Conservation (phyloP, 2,329 filamentous ascomycete genomes). For the Fusarium sp. region DNA sequence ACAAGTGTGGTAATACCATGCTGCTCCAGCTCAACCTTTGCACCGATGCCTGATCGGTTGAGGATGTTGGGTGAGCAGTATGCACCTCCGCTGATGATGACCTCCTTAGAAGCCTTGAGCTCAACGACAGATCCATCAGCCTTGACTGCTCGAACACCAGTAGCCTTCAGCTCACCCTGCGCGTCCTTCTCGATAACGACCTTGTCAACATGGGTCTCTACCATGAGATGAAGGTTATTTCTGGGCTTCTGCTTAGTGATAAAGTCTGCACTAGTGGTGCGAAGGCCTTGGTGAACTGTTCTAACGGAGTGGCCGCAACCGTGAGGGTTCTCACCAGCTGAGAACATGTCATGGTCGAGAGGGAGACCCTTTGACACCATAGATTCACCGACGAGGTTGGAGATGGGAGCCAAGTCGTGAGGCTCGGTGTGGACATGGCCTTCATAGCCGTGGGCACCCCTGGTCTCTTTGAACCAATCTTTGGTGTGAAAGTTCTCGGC, state of each 20-base stretch:
- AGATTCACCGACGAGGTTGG: conserved; percentile 64
- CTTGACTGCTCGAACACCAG: conserved; percentile 55
- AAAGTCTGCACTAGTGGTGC: conserved; percentile 66
- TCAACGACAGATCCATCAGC: conserved; percentile 55
- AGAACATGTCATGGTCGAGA: conserved; percentile 70
- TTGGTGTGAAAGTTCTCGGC: conserved; percentile 69
- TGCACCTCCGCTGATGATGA: conserved; percentile 58
- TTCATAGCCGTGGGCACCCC: conserved; percentile 59
- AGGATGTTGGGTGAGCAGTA: conserved; percentile 65
- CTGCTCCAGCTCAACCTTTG: conserved; percentile 54
- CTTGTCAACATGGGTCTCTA: conserved; percentile 62
- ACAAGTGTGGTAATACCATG: conserved; percentile 55
- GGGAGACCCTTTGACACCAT: conserved; percentile 65
- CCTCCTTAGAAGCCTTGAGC: conserved; percentile 52
- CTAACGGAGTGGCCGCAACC: conserved; percentile 66
- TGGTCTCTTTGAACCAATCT: conserved; percentile 64
- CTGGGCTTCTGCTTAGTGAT: conserved; percentile 52
- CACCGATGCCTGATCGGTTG: conserved; percentile 64
- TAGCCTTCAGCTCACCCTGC: conserved; percentile 54
- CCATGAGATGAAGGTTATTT: conserved; percentile 60
- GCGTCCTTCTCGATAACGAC: conserved; percentile 56
- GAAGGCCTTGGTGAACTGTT: conserved; percentile 62
- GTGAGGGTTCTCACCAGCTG: conserved; percentile 59
- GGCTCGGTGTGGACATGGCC: conserved; percentile 67
- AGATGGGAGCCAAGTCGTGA: conserved; percentile 69